Evolutionary conservation across 108 stramenopile species (phyloP).

Genomic region (Skeletonema menzelii): DNA sequence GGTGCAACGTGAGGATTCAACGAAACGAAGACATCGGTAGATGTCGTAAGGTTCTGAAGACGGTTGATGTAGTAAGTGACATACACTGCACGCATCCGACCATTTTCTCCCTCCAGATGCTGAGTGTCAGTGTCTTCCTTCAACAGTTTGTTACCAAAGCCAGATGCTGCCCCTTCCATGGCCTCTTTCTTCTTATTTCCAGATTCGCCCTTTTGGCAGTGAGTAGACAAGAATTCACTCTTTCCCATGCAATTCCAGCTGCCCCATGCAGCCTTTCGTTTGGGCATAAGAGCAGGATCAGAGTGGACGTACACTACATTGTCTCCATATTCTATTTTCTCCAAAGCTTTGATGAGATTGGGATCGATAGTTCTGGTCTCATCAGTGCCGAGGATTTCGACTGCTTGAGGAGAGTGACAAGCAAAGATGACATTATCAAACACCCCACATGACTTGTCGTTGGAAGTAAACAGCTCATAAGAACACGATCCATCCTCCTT

Average conservation of each 20-base stretch:
- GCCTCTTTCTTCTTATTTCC: conserved; percentile 41
- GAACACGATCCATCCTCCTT: conserved; percentile 10
- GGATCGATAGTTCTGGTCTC: conserved; percentile 26
- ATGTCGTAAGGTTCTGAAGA: conserved; percentile 81
- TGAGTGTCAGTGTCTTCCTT: neutral
- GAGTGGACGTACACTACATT: conserved; percentile 93
- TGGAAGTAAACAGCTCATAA: conserved; percentile 52
- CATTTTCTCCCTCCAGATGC: conserved; percentile 59
- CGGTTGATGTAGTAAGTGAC: conserved; percentile 97
- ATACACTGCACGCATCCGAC: conserved; percentile 81
- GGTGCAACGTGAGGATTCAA: conserved; percentile 90
- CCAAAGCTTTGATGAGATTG: conserved; percentile 32
- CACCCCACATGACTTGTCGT: conserved; percentile 43
- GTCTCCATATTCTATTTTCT: conserved; percentile 74
- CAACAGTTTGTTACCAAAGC: conserved; percentile 57
- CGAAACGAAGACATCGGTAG: conserved; percentile 86
- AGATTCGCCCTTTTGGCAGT: conserved; percentile 17
- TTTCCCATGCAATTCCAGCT: conserved; percentile 94
- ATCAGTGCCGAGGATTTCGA: conserved; percentile 50
- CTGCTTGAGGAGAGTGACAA: conserved; percentile 84
- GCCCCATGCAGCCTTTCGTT: conserved; percentile 80
- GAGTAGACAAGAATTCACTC: conserved; percentile 37
- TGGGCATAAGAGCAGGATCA: conserved; percentile 90
- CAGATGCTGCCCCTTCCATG: conserved; percentile 78
- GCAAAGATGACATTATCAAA: conserved; percentile 92